Base-by-base conservation (phyloP, 352 stramenopile genomes). In the Aphanomyces astaci region DNA sequence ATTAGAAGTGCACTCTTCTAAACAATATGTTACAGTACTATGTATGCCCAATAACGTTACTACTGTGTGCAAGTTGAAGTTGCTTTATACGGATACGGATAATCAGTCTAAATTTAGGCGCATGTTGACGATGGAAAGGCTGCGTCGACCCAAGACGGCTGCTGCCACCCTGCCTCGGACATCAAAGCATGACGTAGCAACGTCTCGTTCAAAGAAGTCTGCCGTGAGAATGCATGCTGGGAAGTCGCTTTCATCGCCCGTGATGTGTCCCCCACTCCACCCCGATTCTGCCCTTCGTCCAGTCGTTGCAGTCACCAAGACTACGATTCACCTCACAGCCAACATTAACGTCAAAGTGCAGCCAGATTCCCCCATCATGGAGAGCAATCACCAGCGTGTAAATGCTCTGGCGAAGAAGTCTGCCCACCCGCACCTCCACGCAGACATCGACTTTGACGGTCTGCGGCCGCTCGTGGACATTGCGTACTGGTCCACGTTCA, bases 401-500 rank as follows among this genome's bases (percentile, higher is more conserved):
- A 22, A 13, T 33, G 25, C 51, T 4, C 30, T 59, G 17, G 17
- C 51, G 25, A 30, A 59, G 17, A 11, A 5, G 5, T 19, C 15
- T 59, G 11, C n/a, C 33, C 48, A 57, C 11, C 49, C 19, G 11
- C 49, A 22, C 32, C 32, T 73, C 63, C 9, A 82, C 7, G 77
- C 82, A 53, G 82, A 91, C 59, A 82, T 91, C 22, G 75, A 86
- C 33, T 70, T 74, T 2, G 81, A 91, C n/a, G 78, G 82, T 19
- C 75, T 95, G 22, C 75, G 78, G 7, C 86, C 86, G 19, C 68
- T 95, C 40, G 84, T 95, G 40, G 86, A 93, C 56, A 89, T 93
- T 53, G 84, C 84, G n/a, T 95, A 93, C 76, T 95, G 84, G 86
- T 92, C 81, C 2, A 82, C 82, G 0, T 92, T 92, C 46, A 62